Evolutionary conservation across 176 grass and related monocot species (phyloP), one percentile per base, ranked within the genome.

Genomic region (Musa beccarii): DNA sequence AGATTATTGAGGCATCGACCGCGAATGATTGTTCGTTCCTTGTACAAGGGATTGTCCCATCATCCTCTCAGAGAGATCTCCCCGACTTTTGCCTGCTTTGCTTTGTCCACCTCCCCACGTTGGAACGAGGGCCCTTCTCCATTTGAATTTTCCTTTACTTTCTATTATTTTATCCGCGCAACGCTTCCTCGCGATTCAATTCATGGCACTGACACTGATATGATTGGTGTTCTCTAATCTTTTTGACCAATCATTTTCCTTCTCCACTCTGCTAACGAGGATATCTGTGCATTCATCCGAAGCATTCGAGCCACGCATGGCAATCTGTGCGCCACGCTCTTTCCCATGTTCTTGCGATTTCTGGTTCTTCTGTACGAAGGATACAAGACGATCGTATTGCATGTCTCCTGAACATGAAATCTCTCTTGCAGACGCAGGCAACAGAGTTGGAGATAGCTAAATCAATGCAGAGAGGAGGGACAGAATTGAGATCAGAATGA

Each of bases 181-280:
- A 66, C 14, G 22, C 63, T 29, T 25, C 22, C 26, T 25, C 11
- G 23, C 9, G 11, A 10, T 25, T 11, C 63, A 66, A 66, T 25
- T 2, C 13, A 25, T 29, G 63, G 63, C 63, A 26, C 63, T 66
- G 63, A 66, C 63, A 66, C 1, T 66, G 63, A 66, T 4, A 66
- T 66, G 63, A 66, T 66, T 66, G 63, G 63, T 28, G 63, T 66
- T 66, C 22, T 26, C 23, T 13, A 12, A 66, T 26, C 23, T 26
- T 66, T 66, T 66, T 66, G 63, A 66, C 63, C 63, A 24, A 66
- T 66, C 63, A 66, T 66, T 66, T 9, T 66, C 24, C n/a, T 0
- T 43, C 34, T 5, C 34, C 34, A 43, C 34, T 43, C 34, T 43
- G 34, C 34, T 6, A 43, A 6, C 34, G 34, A 43, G 3, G 34